Percentiles rank a stretch among this genome's conserved stretches.
Conservation (phyloP, 345 rosid species). For the Excoecaria cochinchinensis region DNA sequence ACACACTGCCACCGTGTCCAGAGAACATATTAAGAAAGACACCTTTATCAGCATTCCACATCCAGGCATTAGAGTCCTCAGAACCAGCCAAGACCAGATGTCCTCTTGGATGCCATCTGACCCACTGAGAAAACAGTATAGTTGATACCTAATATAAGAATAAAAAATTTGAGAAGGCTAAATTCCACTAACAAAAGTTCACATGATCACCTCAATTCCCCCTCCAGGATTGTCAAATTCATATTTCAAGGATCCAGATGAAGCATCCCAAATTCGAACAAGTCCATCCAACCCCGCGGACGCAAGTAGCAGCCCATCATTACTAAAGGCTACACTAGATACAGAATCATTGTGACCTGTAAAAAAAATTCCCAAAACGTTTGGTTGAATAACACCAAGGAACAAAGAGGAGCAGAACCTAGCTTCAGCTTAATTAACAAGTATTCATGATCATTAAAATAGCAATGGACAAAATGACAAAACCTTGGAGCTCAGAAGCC, state of each 20-base stretch:
- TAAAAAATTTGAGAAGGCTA: neutral
- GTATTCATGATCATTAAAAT: constrained; percentile 5
- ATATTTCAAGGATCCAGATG: constrained; percentile 55
- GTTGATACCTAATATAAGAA: constrained; percentile 11
- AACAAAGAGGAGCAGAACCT: neutral
- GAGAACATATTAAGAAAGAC: constrained; percentile 65
- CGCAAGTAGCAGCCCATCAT: constrained; percentile 74
- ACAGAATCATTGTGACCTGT: constrained; percentile 88
- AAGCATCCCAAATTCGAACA: constrained; percentile 69
- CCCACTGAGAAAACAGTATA: constrained; percentile 61
- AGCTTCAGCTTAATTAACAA: neutral
- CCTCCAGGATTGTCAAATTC: constrained; percentile 67
- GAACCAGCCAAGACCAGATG: constrained; percentile 86
- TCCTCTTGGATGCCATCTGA: constrained; percentile 94
- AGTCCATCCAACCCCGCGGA: constrained; percentile 80
- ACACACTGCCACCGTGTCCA: constrained; percentile 70
- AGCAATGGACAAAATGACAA: neutral
- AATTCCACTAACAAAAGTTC: constrained; percentile 1
- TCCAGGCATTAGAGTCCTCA: constrained; percentile 74
- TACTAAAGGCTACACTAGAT: constrained; percentile 67
- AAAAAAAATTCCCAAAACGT: constrained; percentile 13
- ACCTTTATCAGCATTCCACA: constrained; percentile 95
- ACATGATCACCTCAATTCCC: constrained; percentile 64
- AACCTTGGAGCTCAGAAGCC: constrained; percentile 73
- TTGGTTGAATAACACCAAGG: neutral